Percentiles rank a stretch among this genome's conserved stretches.
These are phyloP conservation scores for Lodderomyces margitis DNA, from an alignment of 1,139 yeast genomes.

Conservation along the genomic window DNA sequence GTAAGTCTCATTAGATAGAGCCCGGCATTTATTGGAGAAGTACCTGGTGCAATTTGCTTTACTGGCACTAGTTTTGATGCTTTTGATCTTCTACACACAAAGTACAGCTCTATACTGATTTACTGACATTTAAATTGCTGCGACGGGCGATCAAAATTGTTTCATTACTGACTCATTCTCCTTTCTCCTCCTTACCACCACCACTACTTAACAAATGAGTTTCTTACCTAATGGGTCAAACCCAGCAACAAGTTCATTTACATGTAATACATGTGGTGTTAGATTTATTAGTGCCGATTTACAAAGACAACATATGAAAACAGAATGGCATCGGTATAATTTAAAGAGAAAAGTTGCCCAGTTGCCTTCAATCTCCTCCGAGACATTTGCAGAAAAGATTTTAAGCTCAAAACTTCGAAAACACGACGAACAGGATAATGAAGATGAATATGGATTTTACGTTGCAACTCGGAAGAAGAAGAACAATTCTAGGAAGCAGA, in stretches of 20 bases:
- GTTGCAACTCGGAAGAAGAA: slow-evolving; percentile 31
- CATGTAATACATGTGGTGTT: slow-evolving; percentile 87
- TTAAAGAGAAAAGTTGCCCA: slow-evolving; percentile 88
- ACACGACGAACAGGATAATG: slow-evolving; percentile 31
- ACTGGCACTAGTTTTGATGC: too few relatives aligned
- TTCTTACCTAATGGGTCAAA: slow-evolving; percentile 34
- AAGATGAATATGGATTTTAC: slow-evolving; percentile 67
- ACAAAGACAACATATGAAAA: slow-evolving; percentile 90
- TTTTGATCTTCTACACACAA: too few relatives aligned
- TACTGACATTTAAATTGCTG: not conserved
- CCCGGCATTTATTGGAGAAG: too few relatives aligned
- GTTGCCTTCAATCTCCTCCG: slow-evolving; percentile 75
- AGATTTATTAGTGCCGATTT: slow-evolving; percentile 73
- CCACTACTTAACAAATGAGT: slow-evolving; percentile 16
- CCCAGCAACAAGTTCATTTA: slow-evolving; percentile 44
- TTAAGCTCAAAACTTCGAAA: slow-evolving; percentile 22
- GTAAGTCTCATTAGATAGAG: too few relatives aligned
- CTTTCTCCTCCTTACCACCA: not conserved
- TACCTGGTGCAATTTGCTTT: too few relatives aligned
- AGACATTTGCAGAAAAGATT: slow-evolving; percentile 77
- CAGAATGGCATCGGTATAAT: slow-evolving; percentile 95
- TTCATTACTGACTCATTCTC: not conserved
- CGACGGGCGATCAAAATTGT: not conserved
- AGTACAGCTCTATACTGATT: too few relatives aligned
- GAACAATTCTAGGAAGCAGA: slow-evolving; percentile 5